phyloP scores from a whole-genome alignment of 495 filamentous ascomycete species.

The Pyrenula aspistea region DNA sequence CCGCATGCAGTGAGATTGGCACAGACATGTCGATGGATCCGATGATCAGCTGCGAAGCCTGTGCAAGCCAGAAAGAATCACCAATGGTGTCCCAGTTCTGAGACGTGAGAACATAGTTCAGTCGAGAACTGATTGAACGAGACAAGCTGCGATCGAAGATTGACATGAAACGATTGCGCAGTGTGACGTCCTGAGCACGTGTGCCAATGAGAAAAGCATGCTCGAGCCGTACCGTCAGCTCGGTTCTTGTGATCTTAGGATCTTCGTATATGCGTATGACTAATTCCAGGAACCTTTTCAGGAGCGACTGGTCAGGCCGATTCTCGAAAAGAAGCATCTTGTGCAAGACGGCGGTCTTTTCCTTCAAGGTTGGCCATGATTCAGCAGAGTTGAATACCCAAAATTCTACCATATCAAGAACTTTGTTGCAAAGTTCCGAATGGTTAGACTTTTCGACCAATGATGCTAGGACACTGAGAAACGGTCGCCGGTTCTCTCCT shows the following conservation, averaged over 20 bases:
- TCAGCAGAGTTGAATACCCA: constrained; percentile 94
- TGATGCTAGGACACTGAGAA: constrained; percentile 85
- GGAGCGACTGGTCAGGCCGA: constrained; percentile 64
- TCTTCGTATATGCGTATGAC: constrained; percentile 98
- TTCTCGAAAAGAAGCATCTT: constrained; percentile 97
- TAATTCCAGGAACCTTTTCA: constrained; percentile 86
- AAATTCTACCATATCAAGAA: constrained; percentile 82
- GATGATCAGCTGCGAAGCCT: constrained; percentile 82
- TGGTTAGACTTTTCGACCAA: constrained; percentile 90
- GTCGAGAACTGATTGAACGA: constrained; percentile 69
- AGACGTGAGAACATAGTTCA: constrained; percentile 78
- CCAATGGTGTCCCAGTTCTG: constrained; percentile 95
- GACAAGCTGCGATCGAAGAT: constrained; percentile 91
- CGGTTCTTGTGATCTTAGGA: constrained; percentile 83
- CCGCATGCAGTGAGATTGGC: constrained; percentile 58
- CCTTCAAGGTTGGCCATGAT: constrained; percentile 90
- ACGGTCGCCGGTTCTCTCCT: constrained; percentile 84
- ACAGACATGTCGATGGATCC: constrained; percentile 80
- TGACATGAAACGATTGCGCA: constrained; percentile 89
- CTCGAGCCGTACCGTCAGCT: constrained; percentile 91
- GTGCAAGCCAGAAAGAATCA: constrained; percentile 92
- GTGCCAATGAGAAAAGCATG: constrained; percentile 96
- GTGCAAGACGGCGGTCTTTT: constrained; percentile 90
- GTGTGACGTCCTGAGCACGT: constrained; percentile 85
- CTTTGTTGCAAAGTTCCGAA: constrained; percentile 73